phyloP scores from a whole-genome alignment of 192 early-diverging fungal species.

The Mortierella antarctica region DNA sequence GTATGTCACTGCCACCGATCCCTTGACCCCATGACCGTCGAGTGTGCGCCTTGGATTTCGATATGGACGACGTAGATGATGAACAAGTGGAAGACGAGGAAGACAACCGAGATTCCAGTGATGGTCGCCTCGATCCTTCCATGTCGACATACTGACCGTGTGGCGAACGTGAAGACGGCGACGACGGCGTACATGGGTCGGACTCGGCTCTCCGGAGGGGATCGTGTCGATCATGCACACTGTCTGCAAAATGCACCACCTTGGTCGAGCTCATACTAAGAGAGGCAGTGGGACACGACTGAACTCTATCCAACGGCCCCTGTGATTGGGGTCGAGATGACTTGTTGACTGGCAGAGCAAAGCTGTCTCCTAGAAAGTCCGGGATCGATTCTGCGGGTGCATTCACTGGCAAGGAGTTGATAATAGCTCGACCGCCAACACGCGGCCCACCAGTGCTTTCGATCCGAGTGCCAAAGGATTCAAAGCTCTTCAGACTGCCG shows the following conservation, averaged over 20 bases:
- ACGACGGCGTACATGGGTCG: not conserved
- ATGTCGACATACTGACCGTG: not conserved
- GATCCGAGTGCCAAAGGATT: not conserved
- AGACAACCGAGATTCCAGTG: not conserved
- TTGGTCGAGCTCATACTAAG: not conserved
- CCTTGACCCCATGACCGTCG: constrained; percentile 46
- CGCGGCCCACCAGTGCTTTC: not conserved
- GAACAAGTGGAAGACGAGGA: not conserved
- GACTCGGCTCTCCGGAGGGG: not conserved
- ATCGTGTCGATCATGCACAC: not conserved
- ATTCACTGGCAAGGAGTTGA: not conserved
- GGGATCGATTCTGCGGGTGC: constrained; percentile 13
- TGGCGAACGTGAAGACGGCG: not conserved
- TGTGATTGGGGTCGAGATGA: not conserved
- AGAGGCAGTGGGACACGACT: too few relatives aligned
- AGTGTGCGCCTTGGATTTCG: constrained; percentile 46
- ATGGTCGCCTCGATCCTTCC: not conserved
- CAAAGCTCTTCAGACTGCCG: constrained; percentile 1
- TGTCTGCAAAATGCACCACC: constrained; percentile 20
- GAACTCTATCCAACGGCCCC: too few relatives aligned
- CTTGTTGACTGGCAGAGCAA: not conserved
- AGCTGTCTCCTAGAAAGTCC: constrained; percentile 23
- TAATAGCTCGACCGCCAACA: not conserved
- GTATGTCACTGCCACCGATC: constrained; percentile 36
- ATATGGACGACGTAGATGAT: constrained; percentile 12